Evolutionary conservation across 352 stramenopile species (phyloP).

Genomic region (Globisporangium iwayamae): DNA sequence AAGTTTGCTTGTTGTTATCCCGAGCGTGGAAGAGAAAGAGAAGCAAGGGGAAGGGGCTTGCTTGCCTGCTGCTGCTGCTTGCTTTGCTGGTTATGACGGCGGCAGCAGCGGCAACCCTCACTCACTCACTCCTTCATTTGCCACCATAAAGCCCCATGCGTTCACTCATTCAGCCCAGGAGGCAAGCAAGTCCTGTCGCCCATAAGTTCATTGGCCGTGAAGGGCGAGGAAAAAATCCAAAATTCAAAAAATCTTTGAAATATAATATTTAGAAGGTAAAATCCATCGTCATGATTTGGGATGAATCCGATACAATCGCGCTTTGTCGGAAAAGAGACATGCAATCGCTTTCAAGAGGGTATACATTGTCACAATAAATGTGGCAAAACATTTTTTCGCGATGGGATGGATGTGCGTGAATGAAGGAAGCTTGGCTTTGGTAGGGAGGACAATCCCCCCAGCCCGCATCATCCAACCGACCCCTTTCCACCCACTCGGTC

Average conservation of each 20-base stretch:
- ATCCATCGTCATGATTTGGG: slow-evolving; percentile 10
- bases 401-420: slow-evolving; percentile 1
- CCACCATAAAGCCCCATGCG: not conserved
- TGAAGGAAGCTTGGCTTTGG: slow-evolving; percentile 1
- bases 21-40: slow-evolving; percentile 8
- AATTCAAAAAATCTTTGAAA: slow-evolving; percentile 7
- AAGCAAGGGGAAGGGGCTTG: slow-evolving; percentile 5
- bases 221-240: not conserved
- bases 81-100: not conserved
- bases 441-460: slow-evolving; percentile 9
- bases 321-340: not conserved
- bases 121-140: not conserved
- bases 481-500: slow-evolving; percentile 12
- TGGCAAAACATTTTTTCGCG: slow-evolving; percentile 12
- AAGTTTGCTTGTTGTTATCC: no score
- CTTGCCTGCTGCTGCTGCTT: not conserved
- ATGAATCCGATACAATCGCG: not conserved
- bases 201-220: not conserved
- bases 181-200: slow-evolving; percentile 10
- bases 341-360: not conserved
- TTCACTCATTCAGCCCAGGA: not conserved
- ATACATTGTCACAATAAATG: not conserved
- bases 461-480: not conserved
- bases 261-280: slow-evolving; percentile 9
- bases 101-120: slow-evolving; percentile 3